Base-by-base conservation (phyloP, 192 early-diverging fungal genomes). In the Coemansia sp. region DNA sequence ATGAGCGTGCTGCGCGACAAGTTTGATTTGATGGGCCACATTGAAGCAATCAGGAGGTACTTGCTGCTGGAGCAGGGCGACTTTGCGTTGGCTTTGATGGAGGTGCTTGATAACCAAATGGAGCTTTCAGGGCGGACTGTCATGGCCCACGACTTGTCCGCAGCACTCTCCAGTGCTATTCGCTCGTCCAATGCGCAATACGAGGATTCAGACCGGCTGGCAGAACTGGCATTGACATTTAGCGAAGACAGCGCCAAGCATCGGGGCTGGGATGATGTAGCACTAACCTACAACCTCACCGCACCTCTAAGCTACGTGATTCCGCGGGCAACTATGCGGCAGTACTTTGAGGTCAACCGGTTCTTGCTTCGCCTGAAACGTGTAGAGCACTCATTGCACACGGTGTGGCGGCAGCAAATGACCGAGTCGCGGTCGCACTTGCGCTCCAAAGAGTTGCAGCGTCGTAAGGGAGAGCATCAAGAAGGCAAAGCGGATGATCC, bases 61-160 rank as follows among this genome's bases (percentile, higher is more conserved):
- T 71, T 99, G 26, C 65, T 99, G 39, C 77, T 99, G 11, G 92
- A 89, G 51, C 90, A 96, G 62, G 96, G 94, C 20, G 94, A 99
- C 58, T 96, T 97, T 82, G 87, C 92, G 45, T 90, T 93, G 60
- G 82, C 87, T 48, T 68, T 99, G 39, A 86, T 96, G 83, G 89
- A 90, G 55, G 83, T 82, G 20, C 62, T 97, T 43, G 87, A 89
- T 37, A 53, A 58, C 34, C 69, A 79, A 26, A 79, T 87, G 9
- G 82, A 78, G 14, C 91, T 89, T 59, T 82, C 90, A 0, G 87
- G 85, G 6, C 78, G 66, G 37, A 83, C 81, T 6, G 75, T 96
- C 44, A 91, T 90, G 75, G 87, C 90, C 0, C 96, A 97, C 66
- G 90, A 94, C 57, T 66, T 97, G 44, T 92, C 91, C 6, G 92